phyloP scores from a whole-genome alignment of 2,329 filamentous ascomycete genomes.

The Penicillium sp. region DNA sequence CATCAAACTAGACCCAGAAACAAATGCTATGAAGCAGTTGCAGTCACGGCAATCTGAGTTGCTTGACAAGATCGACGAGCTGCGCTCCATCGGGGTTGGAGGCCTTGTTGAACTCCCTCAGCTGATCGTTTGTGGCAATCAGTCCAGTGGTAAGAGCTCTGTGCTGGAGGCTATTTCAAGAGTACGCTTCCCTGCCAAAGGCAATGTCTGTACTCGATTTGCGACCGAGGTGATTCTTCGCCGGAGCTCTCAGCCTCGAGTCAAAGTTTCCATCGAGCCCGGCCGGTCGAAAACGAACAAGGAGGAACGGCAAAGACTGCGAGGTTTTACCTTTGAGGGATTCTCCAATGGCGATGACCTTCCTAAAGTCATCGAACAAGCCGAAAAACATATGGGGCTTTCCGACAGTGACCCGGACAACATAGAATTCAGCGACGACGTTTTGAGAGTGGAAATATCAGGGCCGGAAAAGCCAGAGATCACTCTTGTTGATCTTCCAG shows the following conservation, averaged over 20 bases:
- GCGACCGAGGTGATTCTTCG: slow-evolving; percentile 64
- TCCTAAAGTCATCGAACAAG: slow-evolving; percentile 54
- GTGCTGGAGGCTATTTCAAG: not conserved
- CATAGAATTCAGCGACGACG: slow-evolving; percentile 44
- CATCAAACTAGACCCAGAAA: no score
- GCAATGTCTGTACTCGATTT: slow-evolving; percentile 63
- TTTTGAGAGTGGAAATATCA: slow-evolving; percentile 63
- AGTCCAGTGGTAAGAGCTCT: slow-evolving; percentile 65
- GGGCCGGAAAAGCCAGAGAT: slow-evolving; percentile 64
- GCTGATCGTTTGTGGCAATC: slow-evolving; percentile 63
- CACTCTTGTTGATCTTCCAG: slow-evolving; percentile 66
- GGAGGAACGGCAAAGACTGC: slow-evolving; percentile 12
- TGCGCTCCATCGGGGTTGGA: slow-evolving; percentile 55
- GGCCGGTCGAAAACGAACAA: slow-evolving; percentile 23
- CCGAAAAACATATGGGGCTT: slow-evolving; percentile 58
- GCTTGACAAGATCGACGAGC: slow-evolving; percentile 57
- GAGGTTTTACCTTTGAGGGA: slow-evolving; percentile 12
- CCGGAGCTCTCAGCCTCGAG: slow-evolving; percentile 37
- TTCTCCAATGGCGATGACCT: slow-evolving; percentile 37
- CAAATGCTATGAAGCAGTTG: slow-evolving; percentile 3
- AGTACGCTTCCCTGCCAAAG: slow-evolving; percentile 61
- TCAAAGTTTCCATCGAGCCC: slow-evolving; percentile 53
- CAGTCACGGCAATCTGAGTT: slow-evolving; percentile 31
- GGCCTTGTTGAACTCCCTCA: slow-evolving; percentile 56
- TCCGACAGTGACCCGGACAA: slow-evolving; percentile 18